Evolutionary conservation across 2,329 filamentous ascomycete species (phyloP).

Genomic region (Cryphonectria parasitica): DNA sequence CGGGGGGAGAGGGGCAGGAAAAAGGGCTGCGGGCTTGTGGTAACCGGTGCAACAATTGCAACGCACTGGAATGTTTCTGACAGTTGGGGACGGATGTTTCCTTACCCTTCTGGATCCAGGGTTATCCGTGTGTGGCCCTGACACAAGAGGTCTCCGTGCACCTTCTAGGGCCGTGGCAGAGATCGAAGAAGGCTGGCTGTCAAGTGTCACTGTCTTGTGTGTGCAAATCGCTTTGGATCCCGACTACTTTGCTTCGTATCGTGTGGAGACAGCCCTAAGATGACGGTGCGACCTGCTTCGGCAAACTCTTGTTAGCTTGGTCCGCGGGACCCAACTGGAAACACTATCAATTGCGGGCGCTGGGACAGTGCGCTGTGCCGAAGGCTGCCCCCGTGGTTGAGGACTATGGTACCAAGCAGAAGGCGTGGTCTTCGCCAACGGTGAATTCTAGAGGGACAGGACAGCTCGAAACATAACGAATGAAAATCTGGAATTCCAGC

Average conservation of each 20-base stretch:
- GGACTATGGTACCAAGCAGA: slow-evolving; percentile 10
- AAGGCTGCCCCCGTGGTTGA: slow-evolving; percentile 17
- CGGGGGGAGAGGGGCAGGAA: not conserved
- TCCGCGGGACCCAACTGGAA: not conserved
- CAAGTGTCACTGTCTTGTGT: slow-evolving; percentile 22
- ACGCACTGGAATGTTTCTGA: slow-evolving; percentile 30
- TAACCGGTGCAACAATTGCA: slow-evolving; percentile 22
- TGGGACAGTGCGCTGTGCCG: slow-evolving; percentile 21
- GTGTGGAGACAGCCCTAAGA: slow-evolving; percentile 11
- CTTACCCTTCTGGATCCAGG: slow-evolving; percentile 27
- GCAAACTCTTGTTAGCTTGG: slow-evolving; percentile 6
- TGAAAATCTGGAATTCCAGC: slow-evolving; percentile 15
- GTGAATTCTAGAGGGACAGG: slow-evolving; percentile 18
- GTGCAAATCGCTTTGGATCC: slow-evolving; percentile 22
- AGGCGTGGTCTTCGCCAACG: slow-evolving; percentile 16
- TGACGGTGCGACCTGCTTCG: slow-evolving; percentile 15
- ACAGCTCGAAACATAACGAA: slow-evolving; percentile 25
- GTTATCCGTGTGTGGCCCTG: slow-evolving; percentile 14
- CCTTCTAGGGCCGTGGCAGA: slow-evolving; percentile 21
- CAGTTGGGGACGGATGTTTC: slow-evolving; percentile 26
- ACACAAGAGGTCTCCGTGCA: slow-evolving; percentile 24
- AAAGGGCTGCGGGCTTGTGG: not conserved
- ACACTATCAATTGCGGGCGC: not conserved
- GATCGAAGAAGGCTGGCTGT: slow-evolving; percentile 19
- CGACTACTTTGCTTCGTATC: slow-evolving; percentile 18